Evolutionary conservation across 2,329 filamentous ascomycete genomes (phyloP).

Genomic region (Verticillium nubilum): DNA sequence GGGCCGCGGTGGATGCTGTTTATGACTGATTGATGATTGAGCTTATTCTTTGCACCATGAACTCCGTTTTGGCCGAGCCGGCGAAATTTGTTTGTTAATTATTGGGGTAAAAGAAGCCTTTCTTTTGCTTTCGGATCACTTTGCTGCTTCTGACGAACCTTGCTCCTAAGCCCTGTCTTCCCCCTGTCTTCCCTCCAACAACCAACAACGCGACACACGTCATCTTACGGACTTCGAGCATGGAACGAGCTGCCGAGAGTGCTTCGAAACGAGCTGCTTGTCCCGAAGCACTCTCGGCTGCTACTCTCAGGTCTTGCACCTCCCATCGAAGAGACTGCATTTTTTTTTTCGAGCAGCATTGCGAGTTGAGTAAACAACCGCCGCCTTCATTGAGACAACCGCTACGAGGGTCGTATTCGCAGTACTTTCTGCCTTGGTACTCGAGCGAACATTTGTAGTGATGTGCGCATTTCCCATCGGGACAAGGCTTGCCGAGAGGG

Average conservation of each 20-base stretch:
- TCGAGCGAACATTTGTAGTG: neutral
- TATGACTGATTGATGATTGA: neutral
- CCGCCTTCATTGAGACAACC: neutral
- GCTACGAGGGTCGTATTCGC: neutral
- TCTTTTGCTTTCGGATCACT: too few species aligned
- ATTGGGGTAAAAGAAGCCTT: neutral
- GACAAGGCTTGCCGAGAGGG: neutral
- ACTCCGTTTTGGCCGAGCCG: neutral
- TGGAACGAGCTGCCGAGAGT: too few species aligned
- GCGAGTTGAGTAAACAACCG: neutral
- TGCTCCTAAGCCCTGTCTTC: too few species aligned
- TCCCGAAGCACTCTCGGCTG: too few species aligned
- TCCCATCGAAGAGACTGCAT: too few species aligned
- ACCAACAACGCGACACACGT: too few species aligned
- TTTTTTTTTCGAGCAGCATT: too few species aligned
- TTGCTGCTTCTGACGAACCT: too few species aligned
- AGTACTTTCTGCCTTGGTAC: neutral
- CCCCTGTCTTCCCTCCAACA: too few species aligned
- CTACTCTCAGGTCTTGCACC: too few species aligned
- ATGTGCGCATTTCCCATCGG: accelerated
- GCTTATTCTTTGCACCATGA: neutral
- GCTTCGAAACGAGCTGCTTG: too few species aligned
- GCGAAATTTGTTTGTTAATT: neutral
- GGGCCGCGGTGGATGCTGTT: neutral
- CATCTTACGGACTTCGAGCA: too few species aligned